phyloP scores from a whole-genome alignment of 257 asterid species.

The Leptodermis oblonga region DNA sequence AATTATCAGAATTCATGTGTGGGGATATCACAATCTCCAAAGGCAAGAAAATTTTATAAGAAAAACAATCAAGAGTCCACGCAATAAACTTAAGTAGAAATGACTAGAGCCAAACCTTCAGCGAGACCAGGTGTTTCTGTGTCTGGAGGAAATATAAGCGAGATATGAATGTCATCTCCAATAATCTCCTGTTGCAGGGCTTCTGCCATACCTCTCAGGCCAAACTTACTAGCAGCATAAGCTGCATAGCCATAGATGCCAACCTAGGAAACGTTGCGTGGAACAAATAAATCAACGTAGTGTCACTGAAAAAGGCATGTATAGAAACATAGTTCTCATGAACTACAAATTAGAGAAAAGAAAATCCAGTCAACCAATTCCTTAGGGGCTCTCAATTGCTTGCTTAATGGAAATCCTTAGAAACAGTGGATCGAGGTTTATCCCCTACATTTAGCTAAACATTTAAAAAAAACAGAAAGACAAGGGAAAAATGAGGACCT shows the following conservation, averaged over 20 bases:
- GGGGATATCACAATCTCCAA: background rate
- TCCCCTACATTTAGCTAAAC: too few relatives aligned
- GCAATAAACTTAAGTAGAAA: background rate
- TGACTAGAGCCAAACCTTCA: constrained; percentile 46
- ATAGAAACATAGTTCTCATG: background rate
- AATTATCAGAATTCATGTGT: background rate
- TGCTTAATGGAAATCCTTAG: too few relatives aligned
- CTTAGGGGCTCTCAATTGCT: background rate
- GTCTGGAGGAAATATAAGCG: constrained; percentile 93
- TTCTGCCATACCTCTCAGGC: constrained; percentile 95
- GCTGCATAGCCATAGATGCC: constrained; percentile 97
- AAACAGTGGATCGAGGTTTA: too few relatives aligned
- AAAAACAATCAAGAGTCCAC: background rate
- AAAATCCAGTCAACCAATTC: background rate
- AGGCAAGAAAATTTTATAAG: background rate
- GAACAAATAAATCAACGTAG: constrained; percentile 5
- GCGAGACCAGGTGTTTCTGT: constrained; percentile 94
- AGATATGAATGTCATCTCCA: constrained; percentile 75
- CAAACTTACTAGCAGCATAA: constrained; percentile 93
- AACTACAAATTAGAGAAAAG: background rate
- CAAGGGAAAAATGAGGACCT: background rate
- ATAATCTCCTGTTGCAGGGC: constrained; percentile 87
- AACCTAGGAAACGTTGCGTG: constrained; percentile 43
- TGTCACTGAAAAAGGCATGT: background rate
- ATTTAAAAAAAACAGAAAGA: background rate